These are phyloP conservation scores for Citrus maxima DNA, from an alignment of 345 rosid species.

Conservation along the genomic window DNA sequence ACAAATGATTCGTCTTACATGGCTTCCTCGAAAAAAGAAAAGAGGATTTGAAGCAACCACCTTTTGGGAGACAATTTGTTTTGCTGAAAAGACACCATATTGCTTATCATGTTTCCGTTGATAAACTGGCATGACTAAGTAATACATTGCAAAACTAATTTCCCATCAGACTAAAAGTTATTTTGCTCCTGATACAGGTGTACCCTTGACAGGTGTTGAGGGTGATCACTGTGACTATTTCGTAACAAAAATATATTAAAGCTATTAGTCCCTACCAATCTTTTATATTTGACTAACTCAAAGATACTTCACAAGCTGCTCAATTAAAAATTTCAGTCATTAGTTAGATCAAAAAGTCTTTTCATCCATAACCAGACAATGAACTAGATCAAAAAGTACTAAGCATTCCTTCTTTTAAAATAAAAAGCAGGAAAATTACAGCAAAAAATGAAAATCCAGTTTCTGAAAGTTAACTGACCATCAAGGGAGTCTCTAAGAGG, in stretches of 20 bases:
- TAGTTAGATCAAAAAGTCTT: no score
- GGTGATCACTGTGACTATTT: not conserved
- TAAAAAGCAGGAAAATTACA: not conserved
- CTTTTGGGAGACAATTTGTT: not conserved
- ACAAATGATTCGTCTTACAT: not conserved
- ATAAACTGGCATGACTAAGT: not conserved
- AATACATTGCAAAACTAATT: not conserved
- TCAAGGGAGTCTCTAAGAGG: constrained; percentile 61
- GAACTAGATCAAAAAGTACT: not conserved
- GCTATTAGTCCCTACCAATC: not conserved
- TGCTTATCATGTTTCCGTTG: not conserved
- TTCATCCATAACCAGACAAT: not conserved
- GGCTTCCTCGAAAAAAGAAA: not conserved
- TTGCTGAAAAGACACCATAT: not conserved
- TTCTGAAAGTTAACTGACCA: constrained; percentile 32
- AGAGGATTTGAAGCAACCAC: not conserved
- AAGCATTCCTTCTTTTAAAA: not conserved
- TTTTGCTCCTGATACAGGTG: not conserved
- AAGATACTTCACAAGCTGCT: not conserved
- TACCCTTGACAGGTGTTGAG: not conserved
- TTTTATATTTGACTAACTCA: not conserved
- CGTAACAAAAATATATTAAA: not conserved
- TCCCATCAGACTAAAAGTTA: not conserved
- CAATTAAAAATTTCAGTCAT: not conserved
- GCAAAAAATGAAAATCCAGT: not conserved